Conservation (phyloP, 768 basidiomycete genomes). For the Podaxis mareebaensis region DNA sequence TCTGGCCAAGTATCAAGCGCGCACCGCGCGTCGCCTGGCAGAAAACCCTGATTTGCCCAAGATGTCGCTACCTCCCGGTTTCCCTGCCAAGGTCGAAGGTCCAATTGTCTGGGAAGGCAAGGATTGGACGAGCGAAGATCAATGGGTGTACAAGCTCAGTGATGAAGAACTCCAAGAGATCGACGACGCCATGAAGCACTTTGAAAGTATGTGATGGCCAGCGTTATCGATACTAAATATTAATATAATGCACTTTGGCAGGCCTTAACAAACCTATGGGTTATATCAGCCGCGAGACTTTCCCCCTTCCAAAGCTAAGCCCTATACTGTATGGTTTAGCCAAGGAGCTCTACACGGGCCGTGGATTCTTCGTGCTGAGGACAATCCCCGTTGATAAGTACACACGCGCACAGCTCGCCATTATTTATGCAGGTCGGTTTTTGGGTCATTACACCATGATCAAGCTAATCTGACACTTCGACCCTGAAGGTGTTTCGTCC, state of each 20-base stretch:
- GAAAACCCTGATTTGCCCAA: conserved; percentile 33
- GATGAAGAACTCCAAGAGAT: conserved; percentile 36
- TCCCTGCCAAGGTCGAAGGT: conserved; percentile 34
- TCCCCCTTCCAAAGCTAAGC: conserved; percentile 44
- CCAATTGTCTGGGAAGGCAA: conserved; percentile 45
- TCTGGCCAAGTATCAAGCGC: conserved; percentile 36
- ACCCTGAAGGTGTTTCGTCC: conserved; percentile 42
- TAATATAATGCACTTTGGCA: not conserved
- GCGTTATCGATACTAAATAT: not conserved
- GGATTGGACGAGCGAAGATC: conserved; percentile 39
- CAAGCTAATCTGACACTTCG: not conserved
- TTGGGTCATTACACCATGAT: not conserved
- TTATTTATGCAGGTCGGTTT: conserved; percentile 44
- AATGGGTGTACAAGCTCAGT: conserved; percentile 40
- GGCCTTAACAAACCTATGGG: conserved; percentile 26
- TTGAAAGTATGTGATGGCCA: conserved; percentile 11
- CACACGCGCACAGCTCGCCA: conserved; percentile 37
- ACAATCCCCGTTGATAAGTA: conserved; percentile 47
- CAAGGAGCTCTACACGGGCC: conserved; percentile 42
- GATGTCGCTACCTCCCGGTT: conserved; percentile 34
- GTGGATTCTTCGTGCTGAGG: conserved; percentile 50
- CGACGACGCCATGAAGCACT: conserved; percentile 29
- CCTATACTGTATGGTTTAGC: conserved; percentile 36
- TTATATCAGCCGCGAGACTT: conserved; percentile 37
- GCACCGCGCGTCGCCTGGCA: conserved; percentile 35